A percentile compares a stretch with the other conserved stretches of the same genome.
phyloP scores from a whole-genome alignment of 345 rosid species.

The Hevea brasiliensis region DNA sequence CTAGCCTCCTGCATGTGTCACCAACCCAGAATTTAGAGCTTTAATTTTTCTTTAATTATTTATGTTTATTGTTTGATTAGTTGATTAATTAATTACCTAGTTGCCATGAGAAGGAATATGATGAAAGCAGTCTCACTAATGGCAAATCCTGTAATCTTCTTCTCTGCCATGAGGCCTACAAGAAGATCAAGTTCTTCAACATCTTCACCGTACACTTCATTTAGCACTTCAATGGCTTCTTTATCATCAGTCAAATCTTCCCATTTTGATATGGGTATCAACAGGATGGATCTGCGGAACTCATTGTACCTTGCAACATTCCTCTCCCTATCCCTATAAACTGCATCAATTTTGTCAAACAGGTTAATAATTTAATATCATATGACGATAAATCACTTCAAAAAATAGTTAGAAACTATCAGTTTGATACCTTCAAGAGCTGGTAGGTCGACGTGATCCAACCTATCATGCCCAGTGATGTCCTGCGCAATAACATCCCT shows the following conservation, averaged over 20 bases:
- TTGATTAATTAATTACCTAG: constrained; percentile 33
- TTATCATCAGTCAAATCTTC: constrained; percentile 59
- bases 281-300: constrained; percentile 42
- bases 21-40: background rate
- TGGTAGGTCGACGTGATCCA: constrained; percentile 49
- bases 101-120: constrained; percentile 52
- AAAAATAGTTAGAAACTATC: no score
- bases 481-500: constrained; percentile 44
- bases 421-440: constrained; percentile 47
- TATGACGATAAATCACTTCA: no score
- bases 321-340: constrained; percentile 65
- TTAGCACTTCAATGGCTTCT: constrained; percentile 38
- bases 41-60: no score
- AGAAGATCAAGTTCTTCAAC: constrained; percentile 56
- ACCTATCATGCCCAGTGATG: constrained; percentile 43
- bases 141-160: constrained; percentile 63
- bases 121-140: constrained; percentile 66
- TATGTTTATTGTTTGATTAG: no score
- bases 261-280: constrained; percentile 56
- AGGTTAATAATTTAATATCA: no score
- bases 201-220: constrained; percentile 48
- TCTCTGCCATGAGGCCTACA: constrained; percentile 63
- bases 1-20: constrained; percentile 48
- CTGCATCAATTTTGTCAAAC: constrained; percentile 17
- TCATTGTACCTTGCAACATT: constrained; percentile 55